Base-by-base conservation (phyloP, 768 basidiomycete genomes). In the Pleurotus salmoneostramineus region DNA sequence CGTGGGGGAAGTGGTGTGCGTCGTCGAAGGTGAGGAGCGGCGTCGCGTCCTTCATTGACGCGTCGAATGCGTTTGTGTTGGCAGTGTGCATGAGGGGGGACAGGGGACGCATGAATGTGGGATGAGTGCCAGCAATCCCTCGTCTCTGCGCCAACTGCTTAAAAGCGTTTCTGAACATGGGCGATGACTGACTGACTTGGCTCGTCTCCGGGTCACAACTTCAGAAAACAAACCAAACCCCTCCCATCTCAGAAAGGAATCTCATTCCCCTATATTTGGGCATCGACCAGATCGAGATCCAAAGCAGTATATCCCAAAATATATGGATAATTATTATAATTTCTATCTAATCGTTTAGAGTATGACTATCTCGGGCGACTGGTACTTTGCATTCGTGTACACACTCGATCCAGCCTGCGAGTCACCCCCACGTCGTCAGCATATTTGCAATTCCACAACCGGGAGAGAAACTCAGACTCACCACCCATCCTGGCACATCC, bases 401-500 rank as follows among this genome's bases (percentile, higher is more conserved):
- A 91, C 85, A 68, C 86, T 86, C 78, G 94, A 88, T 55, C 93
- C 93, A 61, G 80, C 78, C 95, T 97, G 75, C n/a, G n/a, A n/a
- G n/a, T n/a, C n/a, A n/a, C n/a, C n/a, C n/a, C n/a, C n/a, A n/a
- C n/a, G n/a, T n/a, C n/a, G n/a, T n/a, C n/a, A n/a, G n/a, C n/a
- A n/a, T n/a, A n/a, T n/a, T n/a, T n/a, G n/a, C n/a, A n/a, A n/a
- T n/a, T n/a, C n/a, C n/a, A 51, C 10, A 51, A 51, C 11, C 36
- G 14, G 54, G 49, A 50, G 50, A 60, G 52, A 54, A 58, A 55
- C n/a, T n/a, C n/a, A 50, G 44, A 80, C 93, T 70, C 73, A 97
- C 95, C 91, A 92, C 86, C 95, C 95, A 98, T 40, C 85, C 92
- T 57, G 81, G 80, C 51, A 98, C 94, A 64, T 93, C 90, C 73